These are phyloP conservation scores for Sinapis alba DNA, from an alignment of 441 rosid genomes.

Conservation along the genomic window DNA sequence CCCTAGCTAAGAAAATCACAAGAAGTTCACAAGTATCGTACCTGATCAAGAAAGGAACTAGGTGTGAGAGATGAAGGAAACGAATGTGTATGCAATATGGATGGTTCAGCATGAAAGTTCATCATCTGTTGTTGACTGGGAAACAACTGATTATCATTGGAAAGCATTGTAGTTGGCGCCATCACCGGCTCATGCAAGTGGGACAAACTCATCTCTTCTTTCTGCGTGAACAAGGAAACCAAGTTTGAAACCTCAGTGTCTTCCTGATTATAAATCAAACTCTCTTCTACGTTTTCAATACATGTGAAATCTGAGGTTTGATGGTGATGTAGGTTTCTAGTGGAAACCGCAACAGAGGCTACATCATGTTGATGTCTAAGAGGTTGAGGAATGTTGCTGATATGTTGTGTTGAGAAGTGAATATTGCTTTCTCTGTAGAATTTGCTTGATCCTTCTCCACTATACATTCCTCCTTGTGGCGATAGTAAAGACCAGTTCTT, in stretches of 20 bases:
- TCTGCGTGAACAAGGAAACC: background rate
- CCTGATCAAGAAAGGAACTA: conserved; percentile 16
- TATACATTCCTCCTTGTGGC: background rate
- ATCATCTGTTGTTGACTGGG: background rate
- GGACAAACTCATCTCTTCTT: background rate
- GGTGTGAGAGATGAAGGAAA: background rate
- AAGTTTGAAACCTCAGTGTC: background rate
- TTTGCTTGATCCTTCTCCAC: background rate
- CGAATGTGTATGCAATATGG: background rate
- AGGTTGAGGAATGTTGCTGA: conserved; percentile 6
- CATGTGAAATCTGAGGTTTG: background rate
- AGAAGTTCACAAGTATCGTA: background rate
- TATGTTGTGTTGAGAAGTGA: background rate
- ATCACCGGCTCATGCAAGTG: background rate
- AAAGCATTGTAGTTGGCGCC: background rate
- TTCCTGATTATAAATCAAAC: background rate
- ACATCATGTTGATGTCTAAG: background rate
- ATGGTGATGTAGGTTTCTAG: background rate
- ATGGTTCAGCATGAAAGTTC: background rate
- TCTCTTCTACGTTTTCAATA: background rate
- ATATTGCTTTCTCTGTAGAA: background rate
- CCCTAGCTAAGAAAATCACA: background rate
- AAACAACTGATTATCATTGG: background rate
- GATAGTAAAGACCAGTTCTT: background rate
- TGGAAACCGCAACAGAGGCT: background rate